Conservation (phyloP, 192 early-diverging fungal species). For the Coemansia sp. region DNA sequence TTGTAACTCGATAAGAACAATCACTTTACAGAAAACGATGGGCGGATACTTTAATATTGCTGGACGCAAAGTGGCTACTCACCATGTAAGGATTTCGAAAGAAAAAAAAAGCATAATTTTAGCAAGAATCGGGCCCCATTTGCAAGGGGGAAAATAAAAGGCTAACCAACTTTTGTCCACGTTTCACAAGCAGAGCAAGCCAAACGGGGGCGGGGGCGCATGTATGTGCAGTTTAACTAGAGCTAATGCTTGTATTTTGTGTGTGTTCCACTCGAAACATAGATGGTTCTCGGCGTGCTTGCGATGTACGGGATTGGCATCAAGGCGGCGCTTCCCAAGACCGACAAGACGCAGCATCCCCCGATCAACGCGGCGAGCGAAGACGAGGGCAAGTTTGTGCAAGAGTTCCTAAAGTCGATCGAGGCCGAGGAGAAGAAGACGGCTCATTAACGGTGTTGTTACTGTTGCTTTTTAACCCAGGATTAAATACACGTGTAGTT, state of each 20-base stretch:
- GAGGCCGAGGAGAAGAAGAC: slow-evolving; percentile 48
- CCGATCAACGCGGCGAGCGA: slow-evolving; percentile 49
- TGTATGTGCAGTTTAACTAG: too few relatives aligned
- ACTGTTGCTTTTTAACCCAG: too few relatives aligned
- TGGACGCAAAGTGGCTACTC: slow-evolving; percentile 51
- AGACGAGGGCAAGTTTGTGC: slow-evolving; percentile 52
- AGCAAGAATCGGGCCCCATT: not conserved
- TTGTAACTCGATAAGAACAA: not conserved
- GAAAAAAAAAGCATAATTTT: too few relatives aligned
- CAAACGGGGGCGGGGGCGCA: too few relatives aligned
- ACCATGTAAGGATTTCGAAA: slow-evolving; percentile 41
- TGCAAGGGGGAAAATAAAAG: not conserved
- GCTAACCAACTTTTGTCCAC: too few relatives aligned
- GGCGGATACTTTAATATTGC: slow-evolving; percentile 53
- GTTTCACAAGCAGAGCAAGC: too few relatives aligned
- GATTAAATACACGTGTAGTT: too few relatives aligned
- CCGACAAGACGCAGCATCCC: slow-evolving; percentile 49
- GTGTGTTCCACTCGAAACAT: not conserved
- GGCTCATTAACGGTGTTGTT: not conserved
- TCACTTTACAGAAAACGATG: slow-evolving; percentile 13
- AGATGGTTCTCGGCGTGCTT: slow-evolving; percentile 54
- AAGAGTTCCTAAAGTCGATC: slow-evolving; percentile 53
- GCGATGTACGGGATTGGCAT: slow-evolving; percentile 40
- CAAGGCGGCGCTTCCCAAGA: slow-evolving; percentile 41
- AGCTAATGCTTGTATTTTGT: too few relatives aligned